Base-by-base conservation (phyloP, 2,329 filamentous ascomycete species). In the Venturia effusa region DNA sequence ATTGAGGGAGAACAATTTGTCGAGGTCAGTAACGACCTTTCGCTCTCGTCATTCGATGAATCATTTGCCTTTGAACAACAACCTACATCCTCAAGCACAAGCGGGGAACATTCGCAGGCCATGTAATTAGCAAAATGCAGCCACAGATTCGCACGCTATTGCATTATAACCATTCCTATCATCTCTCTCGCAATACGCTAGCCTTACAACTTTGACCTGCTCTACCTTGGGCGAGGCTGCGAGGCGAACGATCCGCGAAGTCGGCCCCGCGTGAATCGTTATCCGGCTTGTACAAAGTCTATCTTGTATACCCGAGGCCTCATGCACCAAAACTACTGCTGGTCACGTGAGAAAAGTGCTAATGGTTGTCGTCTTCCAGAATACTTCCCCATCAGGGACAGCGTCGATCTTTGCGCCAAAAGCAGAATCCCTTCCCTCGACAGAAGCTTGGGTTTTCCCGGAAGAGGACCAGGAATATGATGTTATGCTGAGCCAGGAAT, bases 1-100 rank as follows among this genome's bases (percentile, higher is more conserved):
- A 85, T 94, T 43, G 81, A 89, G 67, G 88, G 87, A 48, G 87
- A 90, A 71, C 83, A 84, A 69, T 79, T 89, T 69, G 84, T 88
- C 57, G 80, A 83, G 70, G 76, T 78, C 66, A 76, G 73, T 72
- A 48, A 63, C 67, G 32, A 63, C 51, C 61, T 30, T 63, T 45
- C 39, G 37, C 40, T 63, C 15, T 63, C 37, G 27, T 39, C 32
- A 54, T 24, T 54, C 8, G 40, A 54, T 62, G 37, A 40, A 41
- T 37, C 34, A 22, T 57, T 57, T 57, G 43, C 43, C 43, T 22
- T 19, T 45, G 30, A 19, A 57, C 51, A 34, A 57, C 51, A 57
- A 57, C 13, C 51, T 13, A n/a, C 24, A 30, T 10, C 51, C 13
- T 30, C 51, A 17, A 57, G 27, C 34, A 32, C 27, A 30, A 57